phyloP scores from a whole-genome alignment of 208 protist species.

The Acanthamoeba sp. region DNA sequence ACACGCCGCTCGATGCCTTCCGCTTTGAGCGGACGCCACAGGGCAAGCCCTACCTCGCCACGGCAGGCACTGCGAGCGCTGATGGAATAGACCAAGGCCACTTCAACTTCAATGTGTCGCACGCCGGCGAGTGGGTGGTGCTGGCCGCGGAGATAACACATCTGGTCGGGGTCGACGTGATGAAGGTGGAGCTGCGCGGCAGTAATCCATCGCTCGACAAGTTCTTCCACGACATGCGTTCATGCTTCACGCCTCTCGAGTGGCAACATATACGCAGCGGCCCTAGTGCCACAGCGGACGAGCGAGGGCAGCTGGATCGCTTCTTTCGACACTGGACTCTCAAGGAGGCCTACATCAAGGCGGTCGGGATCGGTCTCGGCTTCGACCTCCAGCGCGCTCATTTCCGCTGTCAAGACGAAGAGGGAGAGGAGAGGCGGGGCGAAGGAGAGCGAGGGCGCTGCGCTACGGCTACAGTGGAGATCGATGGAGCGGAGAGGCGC shows the following conservation, averaged over 20 bases:
- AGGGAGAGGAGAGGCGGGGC: not conserved
- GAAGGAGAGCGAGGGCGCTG: not conserved
- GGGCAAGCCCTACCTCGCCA: slow-evolving; percentile 45
- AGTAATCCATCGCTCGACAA: not conserved
- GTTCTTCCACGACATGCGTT: slow-evolving; percentile 67
- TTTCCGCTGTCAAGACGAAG: slow-evolving; percentile 10
- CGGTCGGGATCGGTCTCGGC: slow-evolving; percentile 55
- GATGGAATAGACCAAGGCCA: not conserved
- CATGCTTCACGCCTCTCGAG: slow-evolving; percentile 50
- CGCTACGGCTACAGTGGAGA: not conserved
- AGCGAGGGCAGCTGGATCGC: not conserved
- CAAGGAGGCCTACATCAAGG: slow-evolving; percentile 76
- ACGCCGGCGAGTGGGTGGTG: slow-evolving; percentile 74
- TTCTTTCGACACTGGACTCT: slow-evolving; percentile 68
- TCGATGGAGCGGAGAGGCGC: slow-evolving; percentile 16
- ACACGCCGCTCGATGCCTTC: not conserved
- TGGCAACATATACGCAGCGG: slow-evolving; percentile 2
- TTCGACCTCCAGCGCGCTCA: slow-evolving; percentile 60
- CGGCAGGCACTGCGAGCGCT: not conserved
- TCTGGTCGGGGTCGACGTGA: slow-evolving; percentile 60
- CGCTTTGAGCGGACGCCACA: slow-evolving; percentile 55
- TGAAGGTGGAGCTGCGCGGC: slow-evolving; percentile 67
- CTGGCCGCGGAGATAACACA: slow-evolving; percentile 30
- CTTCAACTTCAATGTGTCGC: slow-evolving; percentile 75
- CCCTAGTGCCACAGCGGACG: not conserved